phyloP scores from a whole-genome alignment of 257 asterid species.

The Handroanthus guayacan region DNA sequence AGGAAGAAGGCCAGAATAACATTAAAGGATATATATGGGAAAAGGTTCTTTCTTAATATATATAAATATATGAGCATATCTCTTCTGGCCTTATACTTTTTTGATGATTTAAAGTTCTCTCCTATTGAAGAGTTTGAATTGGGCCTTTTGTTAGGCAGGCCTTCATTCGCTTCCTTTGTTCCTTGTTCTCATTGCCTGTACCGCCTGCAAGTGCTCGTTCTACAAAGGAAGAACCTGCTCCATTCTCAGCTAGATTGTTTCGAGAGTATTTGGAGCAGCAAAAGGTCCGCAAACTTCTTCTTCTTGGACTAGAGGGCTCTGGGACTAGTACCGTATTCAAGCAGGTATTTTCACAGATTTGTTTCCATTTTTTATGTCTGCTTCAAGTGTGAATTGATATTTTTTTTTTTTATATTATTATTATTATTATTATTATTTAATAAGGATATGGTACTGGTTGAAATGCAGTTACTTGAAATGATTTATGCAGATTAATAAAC shows the following conservation, averaged over 20 bases:
- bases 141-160: conserved; percentile 71
- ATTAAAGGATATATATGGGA: conserved; percentile 82
- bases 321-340: conserved; percentile 78
- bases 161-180: conserved; percentile 68
- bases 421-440: background rate
- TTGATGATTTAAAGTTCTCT: conserved; percentile 17
- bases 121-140: conserved; percentile 48
- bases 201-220: conserved; percentile 54
- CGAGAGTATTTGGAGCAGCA: conserved; percentile 53
- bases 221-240: conserved; percentile 43
- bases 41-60: conserved; percentile 61
- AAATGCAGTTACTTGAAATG: background rate
- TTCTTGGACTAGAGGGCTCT: conserved; percentile 72
- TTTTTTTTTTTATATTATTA: background rate
- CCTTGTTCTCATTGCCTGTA: conserved; percentile 70
- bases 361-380: background rate
- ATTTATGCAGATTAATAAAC: conserved; percentile 4
- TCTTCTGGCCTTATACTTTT: background rate
- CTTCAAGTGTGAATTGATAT: background rate
- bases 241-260: conserved; percentile 44
- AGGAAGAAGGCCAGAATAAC: conserved; percentile 90
- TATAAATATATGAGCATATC: conserved; percentile 31
- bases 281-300: conserved; percentile 61
- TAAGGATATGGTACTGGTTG: background rate
- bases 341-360: conserved; percentile 53